Evolutionary conservation across 2,329 filamentous ascomycete species (phyloP).

Genomic region (Aspergillus sp.): DNA sequence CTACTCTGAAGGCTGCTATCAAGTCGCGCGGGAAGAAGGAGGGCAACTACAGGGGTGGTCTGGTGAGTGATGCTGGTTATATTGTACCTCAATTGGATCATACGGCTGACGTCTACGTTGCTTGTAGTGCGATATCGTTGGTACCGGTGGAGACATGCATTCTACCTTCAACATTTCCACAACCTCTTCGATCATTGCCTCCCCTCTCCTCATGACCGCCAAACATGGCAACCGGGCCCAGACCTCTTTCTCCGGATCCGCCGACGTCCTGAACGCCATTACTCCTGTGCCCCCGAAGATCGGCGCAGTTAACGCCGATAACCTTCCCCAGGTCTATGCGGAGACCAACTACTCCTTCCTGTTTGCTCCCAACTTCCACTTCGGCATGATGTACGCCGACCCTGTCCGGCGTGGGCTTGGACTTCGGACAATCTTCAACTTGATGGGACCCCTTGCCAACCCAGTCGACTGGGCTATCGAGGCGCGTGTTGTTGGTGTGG

Average conservation of each 20-base stretch:
- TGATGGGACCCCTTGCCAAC: constrained; percentile 89
- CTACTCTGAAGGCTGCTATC: constrained; percentile 63
- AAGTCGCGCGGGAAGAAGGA: constrained; percentile 62
- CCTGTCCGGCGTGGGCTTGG: constrained; percentile 84
- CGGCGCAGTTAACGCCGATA: constrained; percentile 69
- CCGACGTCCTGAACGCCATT: constrained; percentile 81
- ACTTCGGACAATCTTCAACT: constrained; percentile 96
- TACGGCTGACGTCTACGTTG: not conserved
- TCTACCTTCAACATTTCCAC: constrained; percentile 99
- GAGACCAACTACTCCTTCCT: constrained; percentile 90
- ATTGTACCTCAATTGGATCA: not conserved
- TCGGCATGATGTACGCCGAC: constrained; percentile 87
- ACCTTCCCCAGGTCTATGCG: constrained; percentile 71
- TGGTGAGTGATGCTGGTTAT: constrained; percentile 59
- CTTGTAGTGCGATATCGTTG: constrained; percentile 81
- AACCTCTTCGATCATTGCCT: constrained; percentile 88
- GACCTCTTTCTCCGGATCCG: constrained; percentile 92
- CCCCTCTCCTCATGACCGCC: constrained; percentile 77
- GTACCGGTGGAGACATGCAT: constrained; percentile 93
- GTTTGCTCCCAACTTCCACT: constrained; percentile 94
- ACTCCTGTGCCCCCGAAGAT: constrained; percentile 72
- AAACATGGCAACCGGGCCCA: constrained; percentile 97
- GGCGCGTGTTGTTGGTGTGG: constrained; percentile 90
- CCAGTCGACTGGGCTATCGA: constrained; percentile 83
- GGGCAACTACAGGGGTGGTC: constrained; percentile 76